Base-by-base conservation (phyloP, 805 yeast genomes). In the Ogataea sp. region DNA sequence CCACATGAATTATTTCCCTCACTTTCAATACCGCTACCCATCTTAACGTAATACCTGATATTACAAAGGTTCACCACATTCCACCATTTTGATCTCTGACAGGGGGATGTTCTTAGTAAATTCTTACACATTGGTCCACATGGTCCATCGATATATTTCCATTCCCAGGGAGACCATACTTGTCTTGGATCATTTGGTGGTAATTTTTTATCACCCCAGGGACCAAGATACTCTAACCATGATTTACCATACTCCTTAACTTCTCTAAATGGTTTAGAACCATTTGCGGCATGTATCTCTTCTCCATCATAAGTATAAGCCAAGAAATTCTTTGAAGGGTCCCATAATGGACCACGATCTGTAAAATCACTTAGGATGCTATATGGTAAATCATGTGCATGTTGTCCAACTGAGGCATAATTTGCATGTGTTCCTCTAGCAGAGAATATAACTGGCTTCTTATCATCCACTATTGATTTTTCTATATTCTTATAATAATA, bases 401-500 rank as follows among this genome's bases (percentile, higher is more conserved):
- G 96, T 54, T 89, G 95, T 0, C 98, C 98, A 0, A 83, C 89
- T n/a, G 93, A 75, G 1, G 93, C 94, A 56, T 90, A 90, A 59
- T 93, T 90, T 16, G 97, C 97, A 62, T 90, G 98, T 0, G 98
- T 90, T 0, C 98, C 98, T 45, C 96, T 70, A 0, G 97, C 96
- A 17, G 93, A 76, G 58, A 84, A 93, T 1, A 93, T 73, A 17
- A 88, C 71, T 0, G 97, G 97, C 48, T 83, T 68, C 25, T 51
- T 50, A 9, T 55, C 49, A 38, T 67, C 62, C 18, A 56, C 49
- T 37, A 66, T 71, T 43, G 72, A 65, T 50, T 78, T 80, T 55
- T 87, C 95, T 39, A 89, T 60, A 20, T 86, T 82, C n/a, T 73
- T 68, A 56, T 80, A 89, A 45, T 71, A 70, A 56, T 82, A 90